phyloP scores from a whole-genome alignment of 1,139 yeast genomes.

The Geotrichum australiense region DNA sequence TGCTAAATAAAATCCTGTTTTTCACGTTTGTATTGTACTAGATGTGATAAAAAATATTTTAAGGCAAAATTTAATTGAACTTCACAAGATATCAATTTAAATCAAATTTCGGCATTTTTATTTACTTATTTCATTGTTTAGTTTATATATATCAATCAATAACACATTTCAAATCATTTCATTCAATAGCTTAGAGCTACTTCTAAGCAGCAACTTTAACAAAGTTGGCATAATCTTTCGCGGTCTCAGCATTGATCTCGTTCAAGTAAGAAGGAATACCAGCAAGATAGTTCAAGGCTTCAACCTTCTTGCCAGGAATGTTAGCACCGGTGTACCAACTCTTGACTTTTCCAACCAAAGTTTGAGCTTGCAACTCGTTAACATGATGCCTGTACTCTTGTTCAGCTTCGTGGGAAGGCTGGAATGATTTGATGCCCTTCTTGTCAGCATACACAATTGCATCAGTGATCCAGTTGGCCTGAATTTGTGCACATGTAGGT shows the following conservation, averaged over 20 bases:
- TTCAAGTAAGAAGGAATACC: constrained; percentile 16
- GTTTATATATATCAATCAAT: too few species aligned
- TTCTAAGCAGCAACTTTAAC: constrained; percentile 9
- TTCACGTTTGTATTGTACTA: too few species aligned
- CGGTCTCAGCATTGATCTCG: constrained; percentile 12
- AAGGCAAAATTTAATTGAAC: too few species aligned
- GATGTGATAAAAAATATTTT: too few species aligned
- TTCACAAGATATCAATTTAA: too few species aligned
- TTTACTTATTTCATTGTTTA: too few species aligned
- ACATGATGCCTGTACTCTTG: constrained; percentile 11
- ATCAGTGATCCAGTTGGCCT: constrained; percentile 18
- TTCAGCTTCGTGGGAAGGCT: constrained; percentile 15
- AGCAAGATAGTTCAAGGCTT: constrained; percentile 18
- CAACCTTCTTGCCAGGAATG: constrained; percentile 19
- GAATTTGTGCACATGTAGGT: constrained; percentile 20
- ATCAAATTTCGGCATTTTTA: too few species aligned
- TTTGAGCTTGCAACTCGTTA: constrained; percentile 13
- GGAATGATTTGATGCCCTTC: constrained; percentile 9
- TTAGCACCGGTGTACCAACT: constrained; percentile 20
- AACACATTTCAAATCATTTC: too few species aligned
- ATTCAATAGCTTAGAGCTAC: too few species aligned
- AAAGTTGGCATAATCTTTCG: constrained; percentile 9
- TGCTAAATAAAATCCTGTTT: too few species aligned
- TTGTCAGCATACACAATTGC: constrained; percentile 13
- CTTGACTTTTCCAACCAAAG: constrained; percentile 12